A percentile compares a stretch with the other conserved stretches of the same genome.
phyloP scores from a whole-genome alignment of 2,329 filamentous ascomycete species.

The Calonectria hongkongensis region DNA sequence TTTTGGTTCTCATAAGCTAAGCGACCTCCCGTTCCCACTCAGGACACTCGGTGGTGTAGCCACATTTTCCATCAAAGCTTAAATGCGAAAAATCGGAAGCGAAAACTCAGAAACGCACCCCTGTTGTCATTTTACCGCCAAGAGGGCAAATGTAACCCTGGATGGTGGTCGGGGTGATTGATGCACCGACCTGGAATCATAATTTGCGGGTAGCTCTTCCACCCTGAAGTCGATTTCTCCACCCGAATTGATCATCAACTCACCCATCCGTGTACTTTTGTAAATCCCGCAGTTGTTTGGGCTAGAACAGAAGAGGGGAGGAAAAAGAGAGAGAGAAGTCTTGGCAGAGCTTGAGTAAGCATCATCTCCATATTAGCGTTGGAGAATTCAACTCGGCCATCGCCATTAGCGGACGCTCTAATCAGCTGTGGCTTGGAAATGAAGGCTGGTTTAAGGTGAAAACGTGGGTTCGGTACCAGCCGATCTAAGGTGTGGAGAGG shows the following conservation, averaged over 20 bases:
- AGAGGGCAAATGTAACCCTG: not conserved
- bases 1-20: not conserved
- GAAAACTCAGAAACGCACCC: constrained; percentile 1
- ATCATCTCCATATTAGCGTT: not conserved
- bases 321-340: not conserved
- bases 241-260: not conserved
- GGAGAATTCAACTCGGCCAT: not conserved
- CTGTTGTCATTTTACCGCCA: not conserved
- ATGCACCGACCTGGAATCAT: not conserved
- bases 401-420: too few species aligned
- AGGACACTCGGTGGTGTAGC: not conserved
- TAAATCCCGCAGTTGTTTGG: not conserved
- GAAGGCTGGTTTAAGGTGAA: not conserved
- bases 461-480: not conserved
- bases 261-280: not conserved
- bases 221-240: not conserved
- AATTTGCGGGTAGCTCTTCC: not conserved
- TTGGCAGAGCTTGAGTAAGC: not conserved
- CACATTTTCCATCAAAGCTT: not conserved
- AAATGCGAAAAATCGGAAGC: constrained; percentile 2
- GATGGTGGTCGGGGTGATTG: not conserved
- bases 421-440: too few species aligned
- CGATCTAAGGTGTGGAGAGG: not conserved
- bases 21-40: not conserved
- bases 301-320: not conserved